A percentile compares a stretch with the other conserved stretches of the same genome.
phyloP scores from a whole-genome alignment of 2,329 filamentous ascomycete species.

The Trichophyton rubrum region DNA sequence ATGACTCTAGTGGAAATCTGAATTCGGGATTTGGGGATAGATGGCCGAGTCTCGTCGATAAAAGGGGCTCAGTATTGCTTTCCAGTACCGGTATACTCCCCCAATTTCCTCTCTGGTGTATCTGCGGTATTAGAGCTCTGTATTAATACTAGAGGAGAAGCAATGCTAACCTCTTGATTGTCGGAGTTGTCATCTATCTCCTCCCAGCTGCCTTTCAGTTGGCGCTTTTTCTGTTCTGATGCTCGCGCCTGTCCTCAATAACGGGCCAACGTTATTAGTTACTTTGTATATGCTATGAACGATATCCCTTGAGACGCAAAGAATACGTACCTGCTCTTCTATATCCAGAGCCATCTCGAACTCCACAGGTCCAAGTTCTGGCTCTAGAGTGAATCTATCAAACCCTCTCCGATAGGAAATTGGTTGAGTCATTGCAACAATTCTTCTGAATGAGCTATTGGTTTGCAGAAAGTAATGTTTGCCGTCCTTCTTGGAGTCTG shows the following conservation, averaged over 20 bases:
- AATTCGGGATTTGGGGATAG: background rate
- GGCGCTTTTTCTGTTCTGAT: background rate
- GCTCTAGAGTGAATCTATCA: background rate
- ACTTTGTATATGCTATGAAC: too few relatives aligned
- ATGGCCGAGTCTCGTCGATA: background rate
- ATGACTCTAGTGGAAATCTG: background rate
- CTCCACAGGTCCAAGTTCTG: constrained; percentile 8
- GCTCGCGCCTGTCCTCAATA: background rate
- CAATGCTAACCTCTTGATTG: background rate
- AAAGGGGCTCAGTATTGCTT: background rate
- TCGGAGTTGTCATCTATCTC: background rate
- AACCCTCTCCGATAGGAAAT: background rate
- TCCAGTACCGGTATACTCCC: background rate
- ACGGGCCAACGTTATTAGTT: background rate
- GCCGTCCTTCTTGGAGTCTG: too few relatives aligned
- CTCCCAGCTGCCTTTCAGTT: background rate
- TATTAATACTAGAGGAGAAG: background rate
- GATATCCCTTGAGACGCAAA: background rate
- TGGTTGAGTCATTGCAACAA: background rate
- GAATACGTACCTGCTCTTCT: constrained; percentile 8
- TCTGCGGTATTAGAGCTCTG: background rate
- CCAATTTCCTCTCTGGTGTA: background rate
- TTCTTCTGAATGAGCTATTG: background rate
- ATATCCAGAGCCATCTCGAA: constrained; percentile 13
- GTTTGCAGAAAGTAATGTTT: background rate